Evolutionary conservation across 257 asterid species (phyloP).

Genomic region (Forsythia viridissima): DNA sequence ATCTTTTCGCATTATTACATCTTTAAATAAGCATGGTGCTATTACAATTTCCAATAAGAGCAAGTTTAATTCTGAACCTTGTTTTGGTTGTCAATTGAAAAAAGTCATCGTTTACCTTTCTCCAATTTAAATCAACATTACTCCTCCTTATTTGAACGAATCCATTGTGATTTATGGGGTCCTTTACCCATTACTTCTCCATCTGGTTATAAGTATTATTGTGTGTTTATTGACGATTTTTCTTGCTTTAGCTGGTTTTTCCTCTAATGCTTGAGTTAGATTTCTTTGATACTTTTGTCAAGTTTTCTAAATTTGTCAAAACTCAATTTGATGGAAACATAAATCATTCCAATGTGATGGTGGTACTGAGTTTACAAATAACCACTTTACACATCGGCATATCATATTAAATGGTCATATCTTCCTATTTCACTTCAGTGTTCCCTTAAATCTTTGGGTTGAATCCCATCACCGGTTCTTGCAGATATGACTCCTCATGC

Average conservation of each 20-base stretch:
- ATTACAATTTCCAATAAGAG: too few relatives aligned
- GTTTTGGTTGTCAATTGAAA: too few relatives aligned
- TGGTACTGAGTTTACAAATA: too few relatives aligned
- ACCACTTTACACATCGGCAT: too few relatives aligned
- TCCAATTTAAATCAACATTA: neutral
- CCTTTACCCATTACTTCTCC: neutral
- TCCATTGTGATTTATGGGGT: slow-evolving; percentile 14
- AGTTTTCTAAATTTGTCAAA: neutral
- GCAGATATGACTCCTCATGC: neutral
- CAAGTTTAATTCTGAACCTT: too few relatives aligned
- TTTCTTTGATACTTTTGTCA: neutral
- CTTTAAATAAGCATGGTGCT: too few relatives aligned
- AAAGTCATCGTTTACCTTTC: too few relatives aligned
- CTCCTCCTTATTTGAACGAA: neutral
- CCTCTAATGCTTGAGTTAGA: neutral
- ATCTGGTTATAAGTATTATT: slow-evolving; percentile 1
- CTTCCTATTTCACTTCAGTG: too few relatives aligned
- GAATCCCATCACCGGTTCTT: neutral
- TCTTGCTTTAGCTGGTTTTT: neutral
- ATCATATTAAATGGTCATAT: too few relatives aligned
- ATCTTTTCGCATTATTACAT: neutral
- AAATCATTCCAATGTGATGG: too few relatives aligned
- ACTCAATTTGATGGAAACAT: too few relatives aligned
- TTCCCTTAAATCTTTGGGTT: neutral
- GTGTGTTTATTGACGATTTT: neutral